Percentiles rank a stretch among this genome's conserved stretches.
These are phyloP conservation scores for Sequoia sempervirens DNA, from an alignment of 75 land plant species.

Conservation along the genomic window DNA sequence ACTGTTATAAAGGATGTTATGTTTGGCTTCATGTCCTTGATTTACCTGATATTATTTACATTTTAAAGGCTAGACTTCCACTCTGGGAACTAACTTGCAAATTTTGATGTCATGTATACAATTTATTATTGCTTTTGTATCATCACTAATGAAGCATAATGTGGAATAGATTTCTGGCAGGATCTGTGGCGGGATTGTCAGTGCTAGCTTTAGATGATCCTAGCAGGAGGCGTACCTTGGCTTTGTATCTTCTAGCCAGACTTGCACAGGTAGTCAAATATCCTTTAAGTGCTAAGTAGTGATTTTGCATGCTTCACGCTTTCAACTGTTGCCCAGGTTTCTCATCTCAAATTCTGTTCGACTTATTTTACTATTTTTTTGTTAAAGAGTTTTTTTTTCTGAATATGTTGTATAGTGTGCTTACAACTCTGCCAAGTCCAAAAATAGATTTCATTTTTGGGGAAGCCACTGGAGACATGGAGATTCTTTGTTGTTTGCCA, in stretches of 20 bases:
- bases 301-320: neutral
- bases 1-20: neutral
- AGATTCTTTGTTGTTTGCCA: conserved; percentile 82
- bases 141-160: conserved; percentile 18
- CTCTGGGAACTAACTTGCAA: neutral
- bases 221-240: conserved; percentile 83
- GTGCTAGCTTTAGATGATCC: conserved; percentile 90
- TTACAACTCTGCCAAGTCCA: conserved; percentile 96
- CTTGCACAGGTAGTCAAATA: conserved; percentile 66
- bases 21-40: neutral
- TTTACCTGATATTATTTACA: neutral
- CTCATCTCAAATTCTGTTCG: neutral
- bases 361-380: neutral
- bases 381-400: neutral
- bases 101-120: neutral
- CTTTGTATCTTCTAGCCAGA: conserved; percentile 85
- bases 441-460: conserved; percentile 98
- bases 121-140: neutral
- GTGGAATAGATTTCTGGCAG: conserved; percentile 90
- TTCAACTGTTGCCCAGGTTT: neutral
- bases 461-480: conserved; percentile 99
- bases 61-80: neutral
- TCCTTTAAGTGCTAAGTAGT: neutral
- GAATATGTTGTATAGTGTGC: conserved; percentile 60
- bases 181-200: conserved; percentile 89